Percentiles rank a stretch among this genome's conserved stretches.
Evolutionary conservation across 768 basidiomycete genomes (phyloP).

Genomic region (Leucocoprinus sp.): DNA sequence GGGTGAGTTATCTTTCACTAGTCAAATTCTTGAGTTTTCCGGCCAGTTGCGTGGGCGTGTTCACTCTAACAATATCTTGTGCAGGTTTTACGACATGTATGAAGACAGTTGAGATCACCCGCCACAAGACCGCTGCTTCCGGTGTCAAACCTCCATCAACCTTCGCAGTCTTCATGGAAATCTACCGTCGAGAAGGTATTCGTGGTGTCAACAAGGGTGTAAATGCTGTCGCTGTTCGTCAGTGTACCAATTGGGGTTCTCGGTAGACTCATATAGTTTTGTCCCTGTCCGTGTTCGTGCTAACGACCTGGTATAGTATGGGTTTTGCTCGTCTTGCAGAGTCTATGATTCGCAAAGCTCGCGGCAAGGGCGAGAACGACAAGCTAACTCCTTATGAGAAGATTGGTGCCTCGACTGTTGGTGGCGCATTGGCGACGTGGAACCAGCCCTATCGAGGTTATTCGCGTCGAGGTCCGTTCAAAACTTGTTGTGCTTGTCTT

Average conservation of each 20-base stretch:
- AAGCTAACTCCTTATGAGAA: slow-evolving; percentile 74
- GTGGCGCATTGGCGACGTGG: slow-evolving; percentile 96
- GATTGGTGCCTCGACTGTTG: slow-evolving; percentile 79
- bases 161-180: slow-evolving; percentile 91
- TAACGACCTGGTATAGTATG: slow-evolving; percentile 49
- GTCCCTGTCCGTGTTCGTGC: background rate
- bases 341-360: slow-evolving; percentile 60
- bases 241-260: slow-evolving; percentile 91
- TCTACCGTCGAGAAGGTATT: slow-evolving; percentile 89
- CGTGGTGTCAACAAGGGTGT: slow-evolving; percentile 99
- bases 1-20: slow-evolving; percentile 57
- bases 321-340: slow-evolving; percentile 95
- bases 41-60: background rate
- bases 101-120: slow-evolving; percentile 98
- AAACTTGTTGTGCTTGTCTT: background rate
- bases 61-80: background rate
- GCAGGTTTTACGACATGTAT: slow-evolving; percentile 97
- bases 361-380: slow-evolving; percentile 74
- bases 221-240: slow-evolving; percentile 86
- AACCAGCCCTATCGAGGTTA: slow-evolving; percentile 98
- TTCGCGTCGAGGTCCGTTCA: slow-evolving; percentile 87
- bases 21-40: background rate
- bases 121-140: slow-evolving; percentile 80
- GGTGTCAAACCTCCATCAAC: slow-evolving; percentile 88
- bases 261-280: slow-evolving; percentile 40